Percentiles rank a stretch among this genome's conserved stretches.
phyloP scores from a whole-genome alignment of 2,329 filamentous ascomycete species.

The Xylaria sp. region DNA sequence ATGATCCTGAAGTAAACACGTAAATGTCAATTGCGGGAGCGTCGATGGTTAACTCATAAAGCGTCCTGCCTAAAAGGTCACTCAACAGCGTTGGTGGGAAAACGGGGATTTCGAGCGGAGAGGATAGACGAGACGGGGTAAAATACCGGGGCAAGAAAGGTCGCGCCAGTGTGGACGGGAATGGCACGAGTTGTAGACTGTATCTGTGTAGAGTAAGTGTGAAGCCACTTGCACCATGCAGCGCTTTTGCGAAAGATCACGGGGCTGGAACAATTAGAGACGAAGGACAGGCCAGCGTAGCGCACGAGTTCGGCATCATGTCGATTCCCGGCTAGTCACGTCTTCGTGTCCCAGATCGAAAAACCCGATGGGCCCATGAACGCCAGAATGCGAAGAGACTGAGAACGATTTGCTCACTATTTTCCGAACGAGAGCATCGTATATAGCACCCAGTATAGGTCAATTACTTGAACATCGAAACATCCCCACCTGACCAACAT shows the following conservation, averaged over 20 bases:
- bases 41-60: conserved; percentile 43
- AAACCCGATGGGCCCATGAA: not conserved
- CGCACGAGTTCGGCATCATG: conserved; percentile 3
- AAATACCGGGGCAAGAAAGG: conserved; percentile 51
- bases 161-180: conserved; percentile 22
- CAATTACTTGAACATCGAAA: not conserved
- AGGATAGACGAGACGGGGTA: conserved; percentile 50
- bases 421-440: not conserved
- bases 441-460: not conserved
- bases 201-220: conserved; percentile 56
- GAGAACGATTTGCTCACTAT: not conserved
- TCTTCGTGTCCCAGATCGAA: not conserved
- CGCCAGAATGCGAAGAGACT: not conserved
- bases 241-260: conserved; percentile 69
- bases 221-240: conserved; percentile 64
- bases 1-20: not conserved
- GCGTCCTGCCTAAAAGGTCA: conserved; percentile 53
- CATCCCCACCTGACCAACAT: not conserved
- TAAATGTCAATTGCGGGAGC: not conserved
- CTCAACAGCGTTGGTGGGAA: conserved; percentile 61
- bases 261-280: conserved; percentile 43
- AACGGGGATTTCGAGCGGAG: conserved; percentile 44
- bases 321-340: conserved; percentile 4
- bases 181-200: conserved; percentile 45
- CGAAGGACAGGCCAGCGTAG: not conserved